Base-by-base conservation (phyloP, 352 stramenopile species). In the Globisporangium parvum region DNA sequence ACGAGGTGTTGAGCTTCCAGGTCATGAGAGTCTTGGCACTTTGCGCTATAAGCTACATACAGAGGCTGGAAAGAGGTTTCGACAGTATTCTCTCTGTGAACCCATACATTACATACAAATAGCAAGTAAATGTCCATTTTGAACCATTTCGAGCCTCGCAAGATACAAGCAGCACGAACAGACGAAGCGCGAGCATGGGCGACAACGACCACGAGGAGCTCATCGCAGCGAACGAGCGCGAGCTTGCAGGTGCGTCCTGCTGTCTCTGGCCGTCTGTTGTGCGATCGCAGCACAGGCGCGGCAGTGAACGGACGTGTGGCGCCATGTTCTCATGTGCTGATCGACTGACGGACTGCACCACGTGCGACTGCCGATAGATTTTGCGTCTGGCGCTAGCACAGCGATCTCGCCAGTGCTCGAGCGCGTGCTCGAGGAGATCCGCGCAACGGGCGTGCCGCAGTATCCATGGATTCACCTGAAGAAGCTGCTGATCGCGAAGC, bases 381-480 rank as follows among this genome's bases (percentile, higher is more conserved):
- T 91, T 53, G 78, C 73, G 3, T 65, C 67, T 4, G 75, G 78
- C 26, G 65, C 74, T 20, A 66, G 60, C 21, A 71, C 57, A n/a
- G 63, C 57, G 60, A 74, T 77, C 65, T 70, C 80, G 37, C 70
- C 78, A 8, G 66, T 71, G 44, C 65, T 91, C 14, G 61, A 77
- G 57, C 67, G 76, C 42, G 74, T 91, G 55, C 60, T 93, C 44
- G 62, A 85, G 48, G 77, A 91, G 52, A 85, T 93, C 59, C 73
- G 71, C 11, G 54, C 62, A 42, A 89, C 75, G n/a, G 83, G 83
- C 28, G 66, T 91, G 35, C 69, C 78, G 5, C 77, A 70, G 59
- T 91, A 93, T 70, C 66, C 72, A 49, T 93, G 83, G 83, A 55
- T 60, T 33, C 79, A 91, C 54, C 68, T 93, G 57, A 85, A 83